Percentiles rank a stretch among this genome's conserved stretches.
Evolutionary conservation across 2,329 filamentous ascomycete species (phyloP).

Genomic region (Apiospora hydei): DNA sequence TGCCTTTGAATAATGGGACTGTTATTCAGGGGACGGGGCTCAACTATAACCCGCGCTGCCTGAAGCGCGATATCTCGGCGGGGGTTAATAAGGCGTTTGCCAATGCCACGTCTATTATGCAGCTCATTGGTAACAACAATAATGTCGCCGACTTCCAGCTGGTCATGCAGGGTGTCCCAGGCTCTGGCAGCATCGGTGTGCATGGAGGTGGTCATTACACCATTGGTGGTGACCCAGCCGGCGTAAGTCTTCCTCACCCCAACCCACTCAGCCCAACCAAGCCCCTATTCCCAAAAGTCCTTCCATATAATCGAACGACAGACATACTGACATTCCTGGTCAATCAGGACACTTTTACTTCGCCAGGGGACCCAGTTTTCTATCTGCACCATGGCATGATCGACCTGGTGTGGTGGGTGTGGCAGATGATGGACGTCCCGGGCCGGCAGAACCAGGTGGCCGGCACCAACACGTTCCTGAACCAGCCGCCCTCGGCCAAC

Average conservation of each 20-base stretch:
- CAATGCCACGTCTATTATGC: slow-evolving; percentile 40
- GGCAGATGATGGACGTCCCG: slow-evolving; percentile 32
- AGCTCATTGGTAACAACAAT: slow-evolving; percentile 29
- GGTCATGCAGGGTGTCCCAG: slow-evolving; percentile 45
- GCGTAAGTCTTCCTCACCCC: not conserved
- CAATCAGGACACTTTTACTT: slow-evolving; percentile 29
- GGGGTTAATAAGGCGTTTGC: slow-evolving; percentile 35
- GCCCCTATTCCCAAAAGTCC: not conserved
- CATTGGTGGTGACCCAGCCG: slow-evolving; percentile 37
- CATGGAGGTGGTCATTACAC: slow-evolving; percentile 41
- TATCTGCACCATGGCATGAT: slow-evolving; percentile 35
- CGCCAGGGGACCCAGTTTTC: slow-evolving; percentile 34
- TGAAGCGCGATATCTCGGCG: slow-evolving; percentile 36
- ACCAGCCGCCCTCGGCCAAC: slow-evolving; percentile 34
- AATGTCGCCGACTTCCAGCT: slow-evolving; percentile 46
- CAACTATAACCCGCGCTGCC: slow-evolving; percentile 45
- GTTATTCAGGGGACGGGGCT: slow-evolving; percentile 31
- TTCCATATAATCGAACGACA: not conserved
- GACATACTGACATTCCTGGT: not conserved
- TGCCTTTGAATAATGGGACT: slow-evolving; percentile 31
- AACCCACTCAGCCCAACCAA: not conserved
- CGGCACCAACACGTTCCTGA: slow-evolving; percentile 38
- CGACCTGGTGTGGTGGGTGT: slow-evolving; percentile 33
- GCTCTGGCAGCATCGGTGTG: slow-evolving; percentile 36
- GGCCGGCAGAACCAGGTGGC: slow-evolving; percentile 29